phyloP scores from a whole-genome alignment of 148 eudicot species.

The Rhododendron vialii region DNA sequence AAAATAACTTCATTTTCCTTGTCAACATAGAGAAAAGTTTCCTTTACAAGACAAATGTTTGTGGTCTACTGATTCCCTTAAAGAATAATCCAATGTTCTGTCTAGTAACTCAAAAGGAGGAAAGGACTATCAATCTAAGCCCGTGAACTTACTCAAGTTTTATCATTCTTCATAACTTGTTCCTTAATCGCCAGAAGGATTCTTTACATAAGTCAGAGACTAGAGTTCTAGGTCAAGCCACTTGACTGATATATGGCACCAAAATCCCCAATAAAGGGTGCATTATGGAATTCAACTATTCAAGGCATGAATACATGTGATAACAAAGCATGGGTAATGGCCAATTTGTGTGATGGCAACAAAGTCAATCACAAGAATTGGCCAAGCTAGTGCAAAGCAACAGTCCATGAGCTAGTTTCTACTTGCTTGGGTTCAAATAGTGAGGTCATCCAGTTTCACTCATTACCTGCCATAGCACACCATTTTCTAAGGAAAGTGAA shows the following conservation, averaged over 20 bases:
- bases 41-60: background rate
- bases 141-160: background rate
- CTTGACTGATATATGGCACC: background rate
- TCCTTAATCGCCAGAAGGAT: background rate
- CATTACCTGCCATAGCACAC: background rate
- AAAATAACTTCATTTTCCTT: background rate
- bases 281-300: background rate
- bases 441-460: background rate
- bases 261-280: background rate
- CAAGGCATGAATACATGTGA: background rate
- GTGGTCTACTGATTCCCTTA: background rate
- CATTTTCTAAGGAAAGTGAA: background rate
- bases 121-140: background rate
- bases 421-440: background rate
- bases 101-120: background rate
- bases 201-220: background rate
- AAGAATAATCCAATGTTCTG: background rate
- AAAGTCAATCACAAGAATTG: background rate
- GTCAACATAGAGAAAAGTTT: background rate
- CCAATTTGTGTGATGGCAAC: background rate
- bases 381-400: background rate
- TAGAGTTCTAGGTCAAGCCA: background rate
- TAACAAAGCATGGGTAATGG: background rate
- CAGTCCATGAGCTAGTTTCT: background rate
- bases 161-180: background rate